A percentile compares a stretch with the other conserved stretches of the same genome.
Conservation (phyloP, 176 grass and related monocot genomes). For the Musa itinerans region DNA sequence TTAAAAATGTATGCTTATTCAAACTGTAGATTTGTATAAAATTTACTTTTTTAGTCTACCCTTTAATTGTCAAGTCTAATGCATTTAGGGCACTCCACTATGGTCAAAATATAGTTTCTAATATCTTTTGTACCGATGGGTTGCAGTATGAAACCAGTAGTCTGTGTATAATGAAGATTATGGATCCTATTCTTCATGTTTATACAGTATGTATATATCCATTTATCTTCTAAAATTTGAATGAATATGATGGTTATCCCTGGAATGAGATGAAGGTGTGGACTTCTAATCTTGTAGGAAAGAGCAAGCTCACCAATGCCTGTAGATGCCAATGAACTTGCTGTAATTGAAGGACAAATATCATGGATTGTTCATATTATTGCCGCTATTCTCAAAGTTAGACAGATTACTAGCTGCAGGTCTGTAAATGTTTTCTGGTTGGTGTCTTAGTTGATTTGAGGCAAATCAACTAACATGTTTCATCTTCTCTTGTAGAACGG, state of each 20-base stretch:
- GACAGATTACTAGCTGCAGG: constrained; percentile 71
- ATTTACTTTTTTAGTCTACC: background rate
- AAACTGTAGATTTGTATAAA: too few species aligned
- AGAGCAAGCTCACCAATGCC: constrained; percentile 62
- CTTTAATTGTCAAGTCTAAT: background rate
- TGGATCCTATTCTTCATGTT: constrained; percentile 98
- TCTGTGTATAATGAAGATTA: constrained; percentile 86
- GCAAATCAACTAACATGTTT: background rate
- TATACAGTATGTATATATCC: constrained; percentile 59
- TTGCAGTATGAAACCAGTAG: constrained; percentile 94
- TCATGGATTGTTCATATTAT: constrained; percentile 97
- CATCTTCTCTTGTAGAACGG: constrained; percentile 42
- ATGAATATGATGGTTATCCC: too few species aligned
- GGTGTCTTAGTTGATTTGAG: constrained; percentile 19
- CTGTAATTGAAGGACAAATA: constrained; percentile 92
- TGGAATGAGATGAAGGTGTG: too few species aligned
- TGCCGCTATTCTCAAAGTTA: constrained; percentile 87
- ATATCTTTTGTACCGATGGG: background rate
- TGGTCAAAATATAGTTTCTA: too few species aligned
- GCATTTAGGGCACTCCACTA: too few species aligned
- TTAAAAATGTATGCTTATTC: too few species aligned
- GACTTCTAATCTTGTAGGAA: constrained; percentile 37
- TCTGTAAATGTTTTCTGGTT: constrained; percentile 25
- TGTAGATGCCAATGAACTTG: constrained; percentile 63
- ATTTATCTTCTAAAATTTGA: too few species aligned